These are phyloP conservation scores for Silene conica DNA, from an alignment of 148 eudicot species.

Conservation along the genomic window DNA sequence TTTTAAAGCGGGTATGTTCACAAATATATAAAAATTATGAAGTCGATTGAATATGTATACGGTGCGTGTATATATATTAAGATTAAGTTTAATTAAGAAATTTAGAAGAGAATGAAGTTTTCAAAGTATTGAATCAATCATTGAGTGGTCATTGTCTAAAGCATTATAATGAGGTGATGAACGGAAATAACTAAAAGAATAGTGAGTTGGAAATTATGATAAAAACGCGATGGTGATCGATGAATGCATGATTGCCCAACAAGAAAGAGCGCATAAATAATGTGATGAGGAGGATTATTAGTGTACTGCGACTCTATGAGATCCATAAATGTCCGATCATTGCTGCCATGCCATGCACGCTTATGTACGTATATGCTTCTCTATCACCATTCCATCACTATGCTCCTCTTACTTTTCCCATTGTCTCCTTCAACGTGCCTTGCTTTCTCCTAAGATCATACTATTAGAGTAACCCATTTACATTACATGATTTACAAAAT, in stretches of 20 bases:
- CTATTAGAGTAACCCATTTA: too few relatives aligned
- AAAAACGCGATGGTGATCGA: background rate
- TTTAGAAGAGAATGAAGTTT: too few relatives aligned
- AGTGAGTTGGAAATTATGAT: too few relatives aligned
- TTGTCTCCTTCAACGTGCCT: background rate
- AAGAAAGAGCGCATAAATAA: background rate
- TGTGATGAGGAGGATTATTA: background rate
- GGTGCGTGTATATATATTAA: too few relatives aligned
- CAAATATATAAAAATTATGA: too few relatives aligned
- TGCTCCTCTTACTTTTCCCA: background rate
- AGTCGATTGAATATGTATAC: too few relatives aligned
- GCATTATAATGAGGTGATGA: constrained; percentile 8
- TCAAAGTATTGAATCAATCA: constrained; percentile 1
- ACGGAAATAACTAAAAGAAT: background rate
- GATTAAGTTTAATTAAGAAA: too few relatives aligned
- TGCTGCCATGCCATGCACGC: constrained; percentile 18
- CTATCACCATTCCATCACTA: background rate
- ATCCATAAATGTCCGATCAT: background rate
- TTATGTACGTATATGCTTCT: background rate
- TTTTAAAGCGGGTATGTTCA: too few relatives aligned
- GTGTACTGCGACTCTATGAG: background rate
- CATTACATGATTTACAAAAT: too few relatives aligned
- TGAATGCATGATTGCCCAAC: background rate
- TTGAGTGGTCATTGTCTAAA: constrained; percentile 26
- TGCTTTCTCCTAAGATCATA: background rate